These are phyloP conservation scores for Ophiocordyceps australis DNA, from an alignment of 2,329 filamentous ascomycete genomes.

Conservation along the genomic window DNA sequence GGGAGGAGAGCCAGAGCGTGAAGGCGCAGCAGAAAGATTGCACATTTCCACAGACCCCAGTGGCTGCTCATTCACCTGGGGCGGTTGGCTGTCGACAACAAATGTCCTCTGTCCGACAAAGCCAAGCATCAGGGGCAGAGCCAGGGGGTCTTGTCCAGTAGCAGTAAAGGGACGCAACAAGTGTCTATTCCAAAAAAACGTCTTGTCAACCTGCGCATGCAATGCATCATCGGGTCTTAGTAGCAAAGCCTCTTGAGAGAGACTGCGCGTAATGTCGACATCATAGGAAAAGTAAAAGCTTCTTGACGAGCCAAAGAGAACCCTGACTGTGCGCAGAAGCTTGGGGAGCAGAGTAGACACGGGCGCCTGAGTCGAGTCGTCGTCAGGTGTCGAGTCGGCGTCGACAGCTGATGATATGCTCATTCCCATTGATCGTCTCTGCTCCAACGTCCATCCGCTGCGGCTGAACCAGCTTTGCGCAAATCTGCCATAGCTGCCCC, in stretches of 20 bases:
- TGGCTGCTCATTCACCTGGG: conserved; percentile 28
- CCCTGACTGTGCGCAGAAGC: conserved; percentile 62
- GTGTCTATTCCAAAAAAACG: conserved; percentile 84
- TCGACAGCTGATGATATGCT: conserved; percentile 20
- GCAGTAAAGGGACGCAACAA: conserved; percentile 58
- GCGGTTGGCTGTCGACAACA: conserved; percentile 44
- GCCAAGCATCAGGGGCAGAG: conserved; percentile 77
- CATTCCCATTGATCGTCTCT: conserved; percentile 51
- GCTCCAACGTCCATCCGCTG: conserved; percentile 61
- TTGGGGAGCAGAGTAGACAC: conserved; percentile 53
- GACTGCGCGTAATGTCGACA: conserved; percentile 64
- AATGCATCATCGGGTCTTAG: conserved; percentile 29
- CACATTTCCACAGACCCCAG: conserved; percentile 28
- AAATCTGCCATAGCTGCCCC: conserved; percentile 75
- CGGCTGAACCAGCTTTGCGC: conserved; percentile 83
- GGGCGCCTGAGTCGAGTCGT: conserved; percentile 7
- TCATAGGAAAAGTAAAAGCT: conserved; percentile 97
- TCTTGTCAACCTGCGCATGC: conserved; percentile 52
- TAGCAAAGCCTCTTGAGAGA: conserved; percentile 15
- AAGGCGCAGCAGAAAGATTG: conserved; percentile 14
- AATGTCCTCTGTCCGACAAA: conserved; percentile 83
- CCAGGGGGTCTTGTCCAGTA: conserved; percentile 49
- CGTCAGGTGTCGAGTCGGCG: conserved; percentile 9
- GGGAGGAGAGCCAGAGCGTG: conserved; percentile 8
- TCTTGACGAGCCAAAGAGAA: conserved; percentile 63